Base-by-base conservation (phyloP, 108 stramenopile species). In the Discostella stelligeroides region DNA sequence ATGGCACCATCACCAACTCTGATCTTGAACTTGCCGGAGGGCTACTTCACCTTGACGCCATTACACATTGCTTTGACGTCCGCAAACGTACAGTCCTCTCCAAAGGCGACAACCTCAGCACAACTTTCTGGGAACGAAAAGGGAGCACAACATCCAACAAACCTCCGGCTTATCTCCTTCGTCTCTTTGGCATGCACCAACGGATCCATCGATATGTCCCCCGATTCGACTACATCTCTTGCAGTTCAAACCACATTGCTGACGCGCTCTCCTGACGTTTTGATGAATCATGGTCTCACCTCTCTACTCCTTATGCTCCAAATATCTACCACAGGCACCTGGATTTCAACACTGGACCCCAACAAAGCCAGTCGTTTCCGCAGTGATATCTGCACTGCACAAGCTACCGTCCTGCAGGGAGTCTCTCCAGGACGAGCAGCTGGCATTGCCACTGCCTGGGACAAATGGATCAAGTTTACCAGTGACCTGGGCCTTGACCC, bases 151-250 rank as follows among this genome's bases (percentile, higher is more conserved):
- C 80, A 21, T 70, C 82, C 1, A 29, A 40, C 21, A 43, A 63
- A 3, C 62, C 66, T 2, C 72, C 63, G 1, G 55, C 70, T 25
- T 63, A 56, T n/a, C 60, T 60, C 38, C 60, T 60, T 10, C 60
- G 71, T 41, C 73, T 82, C 47, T 86, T 82, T 38, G 83, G 70
- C 23, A 20, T 53, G 15, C 68, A 70, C 63, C 84, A 81, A 55
- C 67, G 80, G 0, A 46, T 27, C 45, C 66, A 67, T 28, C 66
- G 68, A n/a, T 72, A 59, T 18, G 70, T 59, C 17, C 71, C 27
- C 21, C 18, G 66, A 18, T 41, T 25, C 14, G 47, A 66, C 15
- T 63, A 75, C 37, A 65, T 80, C 28, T 34, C 37, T 66, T 65
- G 65, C 41, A 25, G 50, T 0, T 49, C 47, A n/a, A 48, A 63